These are phyloP conservation scores for Hygrocybe punicea DNA, from an alignment of 768 basidiomycete species.

Conservation along the genomic window DNA sequence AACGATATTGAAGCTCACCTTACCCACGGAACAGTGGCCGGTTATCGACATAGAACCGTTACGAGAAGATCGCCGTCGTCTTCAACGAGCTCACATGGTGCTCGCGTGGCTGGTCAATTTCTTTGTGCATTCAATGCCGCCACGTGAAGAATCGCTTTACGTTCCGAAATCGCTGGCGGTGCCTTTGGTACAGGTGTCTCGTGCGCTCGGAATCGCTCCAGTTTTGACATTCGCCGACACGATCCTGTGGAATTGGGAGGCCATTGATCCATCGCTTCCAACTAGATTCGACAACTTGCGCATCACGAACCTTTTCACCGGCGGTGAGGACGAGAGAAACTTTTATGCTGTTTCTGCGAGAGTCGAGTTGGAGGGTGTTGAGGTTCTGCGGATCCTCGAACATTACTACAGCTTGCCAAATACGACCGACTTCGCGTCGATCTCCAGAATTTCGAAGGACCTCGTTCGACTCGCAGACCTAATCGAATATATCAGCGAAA, in stretches of 20 bases:
- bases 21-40: conserved; percentile 54
- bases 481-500: conserved; percentile 69
- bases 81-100: conserved; percentile 86
- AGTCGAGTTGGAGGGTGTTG: conserved; percentile 82
- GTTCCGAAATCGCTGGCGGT: conserved; percentile 76
- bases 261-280: conserved; percentile 54
- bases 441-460: conserved; percentile 68
- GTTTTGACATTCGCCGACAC: conserved; percentile 95
- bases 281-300: conserved; percentile 71
- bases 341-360: conserved; percentile 85
- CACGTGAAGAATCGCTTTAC: conserved; percentile 32
- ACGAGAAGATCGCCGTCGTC: conserved; percentile 50
- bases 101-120: conserved; percentile 87
- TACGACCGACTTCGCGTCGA: conserved; percentile 55
- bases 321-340: conserved; percentile 74
- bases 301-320: conserved; percentile 74
- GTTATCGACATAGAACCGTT: conserved; percentile 57
- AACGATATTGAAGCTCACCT: not conserved
- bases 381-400: conserved; percentile 83
- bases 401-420: conserved; percentile 78
- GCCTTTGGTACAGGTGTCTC: conserved; percentile 75
- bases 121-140: conserved; percentile 79
- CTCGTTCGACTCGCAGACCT: conserved; percentile 63
- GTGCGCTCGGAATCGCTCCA: conserved; percentile 79
- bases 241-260: conserved; percentile 89